Evolutionary conservation across 1,284 basidiomycete species (phyloP).

Genomic region (Rhodotorula glutinis): DNA sequence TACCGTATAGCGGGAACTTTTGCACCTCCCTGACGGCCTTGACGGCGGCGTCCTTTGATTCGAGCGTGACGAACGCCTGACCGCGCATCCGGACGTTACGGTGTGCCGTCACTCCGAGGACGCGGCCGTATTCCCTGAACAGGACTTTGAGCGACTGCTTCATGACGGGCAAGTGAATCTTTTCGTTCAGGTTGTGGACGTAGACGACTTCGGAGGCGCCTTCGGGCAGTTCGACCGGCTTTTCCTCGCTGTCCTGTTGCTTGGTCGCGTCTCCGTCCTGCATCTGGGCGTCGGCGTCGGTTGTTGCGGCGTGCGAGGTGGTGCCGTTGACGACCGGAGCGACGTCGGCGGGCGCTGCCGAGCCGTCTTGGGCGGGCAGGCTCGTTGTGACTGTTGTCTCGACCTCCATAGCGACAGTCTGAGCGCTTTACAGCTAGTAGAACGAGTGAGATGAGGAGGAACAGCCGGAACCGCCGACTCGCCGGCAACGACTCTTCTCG

Average conservation of each 20-base stretch:
- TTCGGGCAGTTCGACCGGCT: slow-evolving; percentile 45
- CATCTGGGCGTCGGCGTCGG: slow-evolving; percentile 8
- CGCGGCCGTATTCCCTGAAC: slow-evolving; percentile 89
- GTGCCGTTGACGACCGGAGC: slow-evolving; percentile 8
- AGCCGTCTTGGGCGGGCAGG: slow-evolving; percentile 13
- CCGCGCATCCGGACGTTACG: slow-evolving; percentile 92
- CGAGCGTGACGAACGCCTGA: slow-evolving; percentile 95
- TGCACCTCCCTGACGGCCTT: slow-evolving; percentile 88
- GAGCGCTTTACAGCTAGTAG: no score
- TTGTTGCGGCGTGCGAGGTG: neutral
- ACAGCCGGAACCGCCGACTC: no score
- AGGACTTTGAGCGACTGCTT: slow-evolving; percentile 82
- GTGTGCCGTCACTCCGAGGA: slow-evolving; percentile 89
- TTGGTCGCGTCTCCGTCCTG: neutral
- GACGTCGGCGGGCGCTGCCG: neutral
- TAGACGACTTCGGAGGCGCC: slow-evolving; percentile 80
- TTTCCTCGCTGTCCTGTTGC: slow-evolving; percentile 10
- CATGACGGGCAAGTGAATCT: slow-evolving; percentile 79
- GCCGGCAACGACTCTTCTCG: no score
- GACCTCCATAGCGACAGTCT: no score
- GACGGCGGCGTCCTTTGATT: slow-evolving; percentile 70
- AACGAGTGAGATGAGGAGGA: no score
- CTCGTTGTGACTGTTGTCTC: no score
- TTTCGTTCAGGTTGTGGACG: slow-evolving; percentile 96
- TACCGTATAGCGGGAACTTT: slow-evolving; percentile 92